phyloP scores from a whole-genome alignment of 331 rosid species.

The Malus hybrid region DNA sequence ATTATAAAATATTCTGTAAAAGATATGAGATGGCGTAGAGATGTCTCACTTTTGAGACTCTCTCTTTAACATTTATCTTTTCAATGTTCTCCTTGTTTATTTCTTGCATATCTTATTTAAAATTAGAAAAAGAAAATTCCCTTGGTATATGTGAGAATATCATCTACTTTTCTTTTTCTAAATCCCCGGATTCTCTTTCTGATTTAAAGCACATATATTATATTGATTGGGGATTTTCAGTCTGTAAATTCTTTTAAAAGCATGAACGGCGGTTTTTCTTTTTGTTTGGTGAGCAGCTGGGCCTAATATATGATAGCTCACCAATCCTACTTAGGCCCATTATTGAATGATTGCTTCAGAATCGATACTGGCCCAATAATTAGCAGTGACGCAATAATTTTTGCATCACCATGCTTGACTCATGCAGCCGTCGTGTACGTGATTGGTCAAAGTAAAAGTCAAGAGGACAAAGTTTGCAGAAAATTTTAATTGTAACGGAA shows the following conservation, averaged over 20 bases:
- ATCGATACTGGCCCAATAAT: background rate
- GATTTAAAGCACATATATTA: background rate
- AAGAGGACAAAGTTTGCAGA: background rate
- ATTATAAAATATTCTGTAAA: too few relatives aligned
- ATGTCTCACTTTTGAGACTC: too few relatives aligned
- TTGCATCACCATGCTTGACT: background rate
- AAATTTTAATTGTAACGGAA: too few relatives aligned
- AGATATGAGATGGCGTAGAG: too few relatives aligned
- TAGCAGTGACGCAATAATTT: background rate
- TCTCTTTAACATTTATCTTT: background rate
- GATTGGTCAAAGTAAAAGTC: background rate
- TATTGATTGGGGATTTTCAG: conserved; percentile 10
- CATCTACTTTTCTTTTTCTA: conserved; percentile 37
- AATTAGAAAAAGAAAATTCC: conserved; percentile 14
- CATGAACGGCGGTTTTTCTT: too few relatives aligned
- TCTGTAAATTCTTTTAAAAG: background rate
- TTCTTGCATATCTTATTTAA: background rate
- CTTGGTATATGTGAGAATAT: conserved; percentile 39
- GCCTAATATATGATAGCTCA: background rate
- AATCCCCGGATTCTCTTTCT: conserved; percentile 15
- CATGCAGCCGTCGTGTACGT: background rate
- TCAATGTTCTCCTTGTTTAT: background rate
- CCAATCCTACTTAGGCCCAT: background rate
- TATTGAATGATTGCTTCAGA: background rate
- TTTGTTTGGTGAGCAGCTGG: too few relatives aligned